Evolutionary conservation across 108 stramenopile genomes (phyloP), one percentile per base, ranked within the genome.

Genomic region (Epithemia pelagica): DNA sequence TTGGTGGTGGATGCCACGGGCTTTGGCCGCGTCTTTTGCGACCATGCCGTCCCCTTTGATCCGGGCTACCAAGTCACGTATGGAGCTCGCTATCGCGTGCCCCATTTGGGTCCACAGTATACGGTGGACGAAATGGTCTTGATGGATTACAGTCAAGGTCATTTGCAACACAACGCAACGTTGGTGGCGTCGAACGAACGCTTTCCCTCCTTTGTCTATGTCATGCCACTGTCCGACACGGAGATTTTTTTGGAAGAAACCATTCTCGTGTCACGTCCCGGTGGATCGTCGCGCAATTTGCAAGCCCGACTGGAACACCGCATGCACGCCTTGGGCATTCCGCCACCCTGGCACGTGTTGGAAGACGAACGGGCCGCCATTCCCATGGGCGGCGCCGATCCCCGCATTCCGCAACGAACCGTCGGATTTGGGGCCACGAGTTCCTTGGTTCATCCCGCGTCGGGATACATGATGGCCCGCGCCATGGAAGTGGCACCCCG

Each of bases 231-330:
- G 26, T 29, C 55, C 19, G 31, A 29, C 0, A 18, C 22, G 26
- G 52, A 68, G n/a, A 58, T 68, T 24, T 68, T 68, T 52, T 68
- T 68, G 59, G 67, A 68, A 46, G 67, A 68, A 60, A 68, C 67
- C 32, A 26, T 68, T 20, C 29, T 68, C 10, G 67, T 68, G 1
- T 27, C 24, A 15, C 23, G 67, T 20, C 67, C 67, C 20, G 67
- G 27, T 25, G 54, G 28, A 25, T 32, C 58, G 32, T 54, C 52
- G 1, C 23, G 28, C 26, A 57, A 68, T 33, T 60, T 68, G 31
- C 46, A 68, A 46, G 67, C 67, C 26, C 56, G 67, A 10, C 56
- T 68, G 3, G 3, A 60, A 7, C 33, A 59, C 10, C 56, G 67
- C 0, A 31, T 68, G 32, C 7, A 30, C 18, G 67, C 28, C 1